Conservation (phyloP, 2,329 filamentous ascomycete species). For the Acrocalymma vagum region DNA sequence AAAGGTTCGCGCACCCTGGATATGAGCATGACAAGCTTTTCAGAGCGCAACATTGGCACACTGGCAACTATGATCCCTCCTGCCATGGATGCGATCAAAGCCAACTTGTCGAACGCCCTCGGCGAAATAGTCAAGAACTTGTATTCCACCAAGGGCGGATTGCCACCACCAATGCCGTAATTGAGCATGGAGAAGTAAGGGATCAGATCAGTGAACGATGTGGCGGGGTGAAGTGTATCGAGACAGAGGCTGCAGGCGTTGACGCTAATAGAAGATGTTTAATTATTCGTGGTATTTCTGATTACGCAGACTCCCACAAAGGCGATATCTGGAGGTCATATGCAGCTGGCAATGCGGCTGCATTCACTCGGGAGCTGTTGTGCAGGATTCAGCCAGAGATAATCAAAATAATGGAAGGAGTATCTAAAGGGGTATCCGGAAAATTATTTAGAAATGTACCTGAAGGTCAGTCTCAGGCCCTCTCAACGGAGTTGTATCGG, state of each 20-base stretch:
- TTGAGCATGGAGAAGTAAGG: slow-evolving; percentile 8
- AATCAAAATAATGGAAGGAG: too few relatives aligned
- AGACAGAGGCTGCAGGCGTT: slow-evolving; percentile 17
- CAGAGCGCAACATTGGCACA: slow-evolving; percentile 7
- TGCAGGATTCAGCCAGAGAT: too few relatives aligned
- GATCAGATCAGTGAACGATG: slow-evolving; percentile 13
- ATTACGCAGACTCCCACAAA: slow-evolving; percentile 22
- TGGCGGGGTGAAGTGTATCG: slow-evolving; percentile 13
- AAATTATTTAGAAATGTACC: too few relatives aligned
- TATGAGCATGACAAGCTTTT: slow-evolving; percentile 11
- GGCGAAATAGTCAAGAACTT: slow-evolving; percentile 14
- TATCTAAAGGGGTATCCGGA: too few relatives aligned
- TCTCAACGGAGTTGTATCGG: too few relatives aligned
- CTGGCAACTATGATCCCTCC: slow-evolving; percentile 4
- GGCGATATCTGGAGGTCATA: slow-evolving; percentile 14
- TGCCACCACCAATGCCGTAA: slow-evolving; percentile 9
- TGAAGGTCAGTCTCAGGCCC: too few relatives aligned
- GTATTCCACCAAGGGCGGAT: slow-evolving; percentile 13
- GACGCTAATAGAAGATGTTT: slow-evolving; percentile 14
- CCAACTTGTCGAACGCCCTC: slow-evolving; percentile 9
- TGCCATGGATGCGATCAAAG: slow-evolving; percentile 6
- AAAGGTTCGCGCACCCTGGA: slow-evolving; percentile 7
- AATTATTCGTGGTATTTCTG: slow-evolving; percentile 18
- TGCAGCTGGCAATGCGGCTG: slow-evolving; percentile 16
- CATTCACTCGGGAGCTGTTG: slow-evolving; percentile 14